Conservation (phyloP, 768 basidiomycete genomes). For the Suillus discolor region DNA sequence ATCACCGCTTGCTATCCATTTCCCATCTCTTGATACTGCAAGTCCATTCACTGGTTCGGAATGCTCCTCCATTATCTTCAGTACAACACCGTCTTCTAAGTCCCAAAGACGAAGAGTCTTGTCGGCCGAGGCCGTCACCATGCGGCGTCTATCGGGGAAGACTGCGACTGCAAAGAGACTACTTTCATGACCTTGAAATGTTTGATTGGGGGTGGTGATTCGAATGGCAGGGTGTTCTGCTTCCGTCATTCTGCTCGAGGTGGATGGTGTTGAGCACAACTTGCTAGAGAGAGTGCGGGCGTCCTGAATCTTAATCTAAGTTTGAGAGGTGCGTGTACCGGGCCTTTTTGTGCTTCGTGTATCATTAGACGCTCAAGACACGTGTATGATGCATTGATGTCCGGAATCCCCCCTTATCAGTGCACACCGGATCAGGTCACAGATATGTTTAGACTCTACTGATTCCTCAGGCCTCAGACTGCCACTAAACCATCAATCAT, state of each 20-base stretch:
- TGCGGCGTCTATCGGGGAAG: neutral
- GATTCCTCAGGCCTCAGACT: too few relatives aligned
- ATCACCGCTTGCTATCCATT: neutral
- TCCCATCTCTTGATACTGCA: neutral
- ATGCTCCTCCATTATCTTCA: neutral
- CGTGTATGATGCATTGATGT: too few relatives aligned
- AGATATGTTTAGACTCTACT: too few relatives aligned
- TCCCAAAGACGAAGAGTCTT: neutral
- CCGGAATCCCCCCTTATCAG: too few relatives aligned
- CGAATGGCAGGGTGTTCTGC: too few relatives aligned
- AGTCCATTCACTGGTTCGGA: too few relatives aligned
- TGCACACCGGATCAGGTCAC: too few relatives aligned
- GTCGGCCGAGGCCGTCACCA: neutral
- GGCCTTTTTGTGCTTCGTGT: neutral
- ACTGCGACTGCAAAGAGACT: neutral
- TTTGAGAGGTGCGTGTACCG: neutral
- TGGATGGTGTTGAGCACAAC: neutral
- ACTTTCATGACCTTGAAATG: too few relatives aligned
- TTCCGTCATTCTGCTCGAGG: too few relatives aligned
- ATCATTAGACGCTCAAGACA: too few relatives aligned
- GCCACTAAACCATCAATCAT: too few relatives aligned
- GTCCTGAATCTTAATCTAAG: neutral
- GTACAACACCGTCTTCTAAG: neutral
- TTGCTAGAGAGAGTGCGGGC: neutral
- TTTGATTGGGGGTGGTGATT: too few relatives aligned